phyloP scores from a whole-genome alignment of 1,139 yeast species.

The Debaryomyces subglobosus region DNA sequence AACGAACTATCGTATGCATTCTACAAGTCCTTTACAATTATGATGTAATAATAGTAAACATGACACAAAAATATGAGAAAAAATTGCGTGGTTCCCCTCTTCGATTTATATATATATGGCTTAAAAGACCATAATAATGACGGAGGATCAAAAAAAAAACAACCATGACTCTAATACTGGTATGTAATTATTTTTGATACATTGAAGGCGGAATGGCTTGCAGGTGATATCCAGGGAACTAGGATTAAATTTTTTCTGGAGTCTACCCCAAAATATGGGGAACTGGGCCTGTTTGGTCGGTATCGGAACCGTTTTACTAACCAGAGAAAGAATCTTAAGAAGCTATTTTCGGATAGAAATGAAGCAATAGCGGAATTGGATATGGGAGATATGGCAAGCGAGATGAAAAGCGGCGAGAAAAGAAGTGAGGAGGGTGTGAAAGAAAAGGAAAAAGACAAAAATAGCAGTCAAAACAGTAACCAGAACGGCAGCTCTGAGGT shows the following conservation, averaged over 20 bases:
- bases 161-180: slow-evolving; percentile 24
- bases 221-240: neutral
- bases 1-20: neutral
- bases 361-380: neutral
- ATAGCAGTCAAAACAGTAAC: neutral
- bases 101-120: slow-evolving; percentile 5
- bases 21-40: slow-evolving; percentile 4
- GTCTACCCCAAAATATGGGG: neutral
- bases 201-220: neutral
- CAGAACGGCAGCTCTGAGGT: neutral
- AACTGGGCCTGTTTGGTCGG: neutral
- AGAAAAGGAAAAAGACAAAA: neutral
- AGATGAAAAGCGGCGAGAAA: neutral
- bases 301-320: slow-evolving; percentile 6
- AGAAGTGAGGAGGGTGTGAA: neutral
- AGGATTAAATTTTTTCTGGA: neutral
- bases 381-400: slow-evolving; percentile 3
- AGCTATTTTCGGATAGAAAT: slow-evolving; percentile 11
- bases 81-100: slow-evolving; percentile 8
- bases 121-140: neutral
- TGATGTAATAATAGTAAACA: slow-evolving; percentile 9
- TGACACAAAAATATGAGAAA: slow-evolving; percentile 6
- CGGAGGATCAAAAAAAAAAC: neutral
- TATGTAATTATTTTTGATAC: slow-evolving; percentile 13
- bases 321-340: slow-evolving; percentile 14